These are phyloP conservation scores for Inonotus obliquus DNA, from an alignment of 1,284 basidiomycete genomes.

Conservation along the genomic window DNA sequence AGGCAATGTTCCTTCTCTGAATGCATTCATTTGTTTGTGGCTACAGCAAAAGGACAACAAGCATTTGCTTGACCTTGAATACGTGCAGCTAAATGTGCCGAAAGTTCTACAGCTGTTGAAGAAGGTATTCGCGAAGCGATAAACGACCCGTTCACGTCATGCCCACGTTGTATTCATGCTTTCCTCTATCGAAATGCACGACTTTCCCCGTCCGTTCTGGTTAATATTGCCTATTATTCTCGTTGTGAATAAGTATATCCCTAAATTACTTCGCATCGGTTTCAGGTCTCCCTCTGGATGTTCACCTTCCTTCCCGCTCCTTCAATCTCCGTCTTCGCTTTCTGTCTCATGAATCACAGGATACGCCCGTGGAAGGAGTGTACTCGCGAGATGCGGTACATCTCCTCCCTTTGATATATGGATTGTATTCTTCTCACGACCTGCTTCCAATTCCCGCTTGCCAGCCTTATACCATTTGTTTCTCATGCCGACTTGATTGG, in stretches of 20 bases:
- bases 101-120: slow-evolving; percentile 90
- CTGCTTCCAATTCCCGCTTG: background rate
- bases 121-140: slow-evolving; percentile 87
- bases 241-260: slow-evolving; percentile 11
- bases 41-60: slow-evolving; percentile 96
- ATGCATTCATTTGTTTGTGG: slow-evolving; percentile 15
- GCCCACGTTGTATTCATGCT: slow-evolving; percentile 10
- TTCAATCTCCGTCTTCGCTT: background rate
- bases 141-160: slow-evolving; percentile 28
- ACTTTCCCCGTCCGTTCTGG: background rate
- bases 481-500: background rate
- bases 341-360: background rate
- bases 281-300: background rate
- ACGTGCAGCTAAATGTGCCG: slow-evolving; percentile 95
- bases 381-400: background rate
- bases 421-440: slow-evolving; percentile 2
- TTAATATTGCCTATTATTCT: slow-evolving; percentile 9
- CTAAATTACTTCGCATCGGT: slow-evolving; percentile 12
- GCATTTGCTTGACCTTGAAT: slow-evolving; percentile 91
- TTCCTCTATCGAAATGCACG: slow-evolving; percentile 11
- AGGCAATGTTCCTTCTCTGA: slow-evolving; percentile 13
- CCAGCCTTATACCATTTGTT: slow-evolving; percentile 3
- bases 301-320: background rate
- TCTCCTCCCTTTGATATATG: background rate
- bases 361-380: background rate